Percentiles rank a stretch among this genome's conserved stretches.
These are phyloP conservation scores for Fusarium sp. DNA, from an alignment of 2,329 filamentous ascomycete genomes.

Conservation along the genomic window DNA sequence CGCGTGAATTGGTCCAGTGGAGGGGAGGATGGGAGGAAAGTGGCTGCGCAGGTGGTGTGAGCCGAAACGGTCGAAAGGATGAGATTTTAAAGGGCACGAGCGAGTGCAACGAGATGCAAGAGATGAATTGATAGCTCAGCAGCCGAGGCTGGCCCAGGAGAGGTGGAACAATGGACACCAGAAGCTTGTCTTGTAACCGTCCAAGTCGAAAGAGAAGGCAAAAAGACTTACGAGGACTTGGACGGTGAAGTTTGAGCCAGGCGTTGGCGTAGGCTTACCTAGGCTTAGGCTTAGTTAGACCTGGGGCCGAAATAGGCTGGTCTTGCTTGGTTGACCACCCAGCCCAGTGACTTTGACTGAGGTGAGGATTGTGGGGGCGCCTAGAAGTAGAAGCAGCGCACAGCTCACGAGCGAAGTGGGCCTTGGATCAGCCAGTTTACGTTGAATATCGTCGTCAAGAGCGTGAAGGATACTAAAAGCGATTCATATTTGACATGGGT, in stretches of 20 bases:
- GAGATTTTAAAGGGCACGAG: neutral
- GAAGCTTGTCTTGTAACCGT: slow-evolving; percentile 17
- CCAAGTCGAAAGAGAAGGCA: slow-evolving; percentile 19
- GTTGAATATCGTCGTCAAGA: neutral
- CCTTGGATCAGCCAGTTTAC: slow-evolving; percentile 27
- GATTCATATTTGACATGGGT: neutral
- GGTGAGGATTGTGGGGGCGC: slow-evolving; percentile 10
- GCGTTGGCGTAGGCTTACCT: slow-evolving; percentile 26
- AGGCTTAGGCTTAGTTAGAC: slow-evolving; percentile 27
- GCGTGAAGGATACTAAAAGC: neutral
- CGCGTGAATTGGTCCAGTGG: slow-evolving; percentile 27
- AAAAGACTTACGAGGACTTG: slow-evolving; percentile 35
- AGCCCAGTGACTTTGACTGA: slow-evolving; percentile 14
- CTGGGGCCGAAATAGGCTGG: slow-evolving; percentile 40
- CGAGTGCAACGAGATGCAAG: neutral
- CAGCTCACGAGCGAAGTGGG: slow-evolving; percentile 23
- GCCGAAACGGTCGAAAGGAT: slow-evolving; percentile 27
- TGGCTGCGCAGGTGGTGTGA: slow-evolving; percentile 35
- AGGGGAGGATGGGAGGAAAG: slow-evolving; percentile 21
- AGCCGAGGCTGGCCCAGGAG: slow-evolving; percentile 16
- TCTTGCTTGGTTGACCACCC: slow-evolving; percentile 25
- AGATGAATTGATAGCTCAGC: slow-evolving; percentile 29
- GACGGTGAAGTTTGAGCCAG: slow-evolving; percentile 42
- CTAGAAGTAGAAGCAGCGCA: slow-evolving; percentile 9
- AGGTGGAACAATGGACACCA: slow-evolving; percentile 23